Percentiles rank a stretch among this genome's conserved stretches.
Evolutionary conservation across 805 yeast genomes (phyloP).

Genomic region (Ogataea sp.): DNA sequence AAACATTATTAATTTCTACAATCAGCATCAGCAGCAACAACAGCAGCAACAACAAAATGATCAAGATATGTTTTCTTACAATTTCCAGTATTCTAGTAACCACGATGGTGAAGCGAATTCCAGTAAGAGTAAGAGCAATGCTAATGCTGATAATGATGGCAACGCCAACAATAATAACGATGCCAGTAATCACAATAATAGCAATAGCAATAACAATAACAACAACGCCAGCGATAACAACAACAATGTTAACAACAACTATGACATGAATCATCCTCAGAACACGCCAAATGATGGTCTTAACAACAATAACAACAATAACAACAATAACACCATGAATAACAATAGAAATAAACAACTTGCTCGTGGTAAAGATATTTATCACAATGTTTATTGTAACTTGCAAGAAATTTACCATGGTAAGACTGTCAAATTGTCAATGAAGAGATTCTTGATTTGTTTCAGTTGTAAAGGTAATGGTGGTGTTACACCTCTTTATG

Average conservation of each 20-base stretch:
- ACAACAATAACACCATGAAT: background rate
- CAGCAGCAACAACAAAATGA: background rate
- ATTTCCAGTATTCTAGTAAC: too few species aligned
- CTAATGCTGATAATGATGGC: background rate
- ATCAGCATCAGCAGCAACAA: background rate
- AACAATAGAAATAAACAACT: background rate
- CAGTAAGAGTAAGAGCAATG: too few species aligned
- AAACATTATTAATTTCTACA: too few species aligned
- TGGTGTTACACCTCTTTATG: conserved; percentile 18
- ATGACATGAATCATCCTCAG: too few species aligned
- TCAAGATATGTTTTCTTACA: too few species aligned
- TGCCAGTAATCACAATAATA: background rate
- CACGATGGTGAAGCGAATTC: too few species aligned
- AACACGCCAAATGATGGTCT: too few species aligned
- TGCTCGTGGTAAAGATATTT: conserved; percentile 45
- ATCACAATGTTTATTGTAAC: conserved; percentile 44
- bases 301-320: background rate
- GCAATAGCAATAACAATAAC: background rate
- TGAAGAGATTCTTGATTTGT: conserved; percentile 45
- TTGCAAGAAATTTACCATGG: conserved; percentile 54
- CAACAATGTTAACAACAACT: background rate
- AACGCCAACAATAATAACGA: background rate
- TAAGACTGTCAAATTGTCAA: conserved; percentile 43
- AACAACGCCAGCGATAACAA: background rate
- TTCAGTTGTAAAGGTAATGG: conserved; percentile 45